Percentiles rank a stretch among this genome's conserved stretches.
These are phyloP conservation scores for Boletus fagicola DNA, from an alignment of 768 basidiomycete genomes.

Conservation along the genomic window DNA sequence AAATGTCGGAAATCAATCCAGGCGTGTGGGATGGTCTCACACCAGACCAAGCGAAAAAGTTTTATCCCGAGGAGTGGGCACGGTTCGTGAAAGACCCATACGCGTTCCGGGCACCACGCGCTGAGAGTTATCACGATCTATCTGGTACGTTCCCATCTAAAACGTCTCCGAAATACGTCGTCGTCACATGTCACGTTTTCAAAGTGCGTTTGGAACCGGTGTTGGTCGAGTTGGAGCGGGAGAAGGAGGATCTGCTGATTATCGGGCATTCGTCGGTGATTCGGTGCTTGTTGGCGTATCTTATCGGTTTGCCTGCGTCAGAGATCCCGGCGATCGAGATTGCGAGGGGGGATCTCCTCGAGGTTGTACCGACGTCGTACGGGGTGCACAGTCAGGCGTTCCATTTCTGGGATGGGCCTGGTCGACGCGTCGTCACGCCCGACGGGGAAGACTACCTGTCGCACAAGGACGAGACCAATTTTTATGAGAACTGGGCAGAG, in stretches of 20 bases:
- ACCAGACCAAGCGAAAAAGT: slow-evolving; percentile 83
- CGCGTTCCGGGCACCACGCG: slow-evolving; percentile 84
- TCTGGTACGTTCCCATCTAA: slow-evolving; percentile 50
- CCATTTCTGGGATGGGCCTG: slow-evolving; percentile 91
- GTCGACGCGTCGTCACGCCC: slow-evolving; percentile 45
- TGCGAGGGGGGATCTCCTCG: slow-evolving; percentile 93
- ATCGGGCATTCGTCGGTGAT: slow-evolving; percentile 98
- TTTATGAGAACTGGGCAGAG: slow-evolving; percentile 88
- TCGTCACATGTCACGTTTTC: neutral
- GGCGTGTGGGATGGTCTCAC: slow-evolving; percentile 96
- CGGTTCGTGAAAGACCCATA: slow-evolving; percentile 93
- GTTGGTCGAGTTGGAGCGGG: slow-evolving; percentile 90
- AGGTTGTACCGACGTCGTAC: slow-evolving; percentile 85
- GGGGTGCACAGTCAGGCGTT: slow-evolving; percentile 89
- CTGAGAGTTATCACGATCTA: slow-evolving; percentile 97
- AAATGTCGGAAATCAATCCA: slow-evolving; percentile 98
- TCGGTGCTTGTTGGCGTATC: slow-evolving; percentile 89
- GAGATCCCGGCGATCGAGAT: slow-evolving; percentile 99
- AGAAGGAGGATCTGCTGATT: slow-evolving; percentile 92
- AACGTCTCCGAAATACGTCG: neutral
- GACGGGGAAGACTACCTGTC: slow-evolving; percentile 35
- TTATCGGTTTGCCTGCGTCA: slow-evolving; percentile 89
- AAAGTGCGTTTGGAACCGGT: slow-evolving; percentile 90
- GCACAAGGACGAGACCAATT: slow-evolving; percentile 66
- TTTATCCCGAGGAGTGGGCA: slow-evolving; percentile 93